These are phyloP conservation scores for Mycena epipterygia DNA, from an alignment of 768 basidiomycete genomes.

Conservation along the genomic window DNA sequence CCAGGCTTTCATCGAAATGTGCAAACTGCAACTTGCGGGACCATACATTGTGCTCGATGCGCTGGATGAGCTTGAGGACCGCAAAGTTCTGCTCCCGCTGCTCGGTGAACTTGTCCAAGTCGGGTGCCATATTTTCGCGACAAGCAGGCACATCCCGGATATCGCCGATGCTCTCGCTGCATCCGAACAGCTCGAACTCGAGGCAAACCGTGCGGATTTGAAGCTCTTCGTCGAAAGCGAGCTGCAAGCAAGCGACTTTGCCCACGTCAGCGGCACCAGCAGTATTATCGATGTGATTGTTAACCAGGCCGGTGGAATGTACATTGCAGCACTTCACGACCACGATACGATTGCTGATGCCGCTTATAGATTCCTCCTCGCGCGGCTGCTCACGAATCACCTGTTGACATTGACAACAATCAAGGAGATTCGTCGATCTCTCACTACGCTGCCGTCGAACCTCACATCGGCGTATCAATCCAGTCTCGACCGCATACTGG, in stretches of 20 bases:
- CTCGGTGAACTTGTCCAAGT: slow-evolving; percentile 15
- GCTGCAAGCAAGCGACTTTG: slow-evolving; percentile 23
- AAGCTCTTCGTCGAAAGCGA: slow-evolving; percentile 23
- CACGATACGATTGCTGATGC: background rate
- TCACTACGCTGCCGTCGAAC: slow-evolving; percentile 18
- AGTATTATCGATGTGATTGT: slow-evolving; percentile 11
- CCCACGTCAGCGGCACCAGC: background rate
- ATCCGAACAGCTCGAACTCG: slow-evolving; percentile 18
- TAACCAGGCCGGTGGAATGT: background rate
- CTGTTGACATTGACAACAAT: slow-evolving; percentile 22
- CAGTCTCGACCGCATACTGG: slow-evolving; percentile 25
- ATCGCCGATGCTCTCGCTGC: slow-evolving; percentile 19
- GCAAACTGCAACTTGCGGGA: background rate
- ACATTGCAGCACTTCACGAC: background rate
- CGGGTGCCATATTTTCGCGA: slow-evolving; percentile 24
- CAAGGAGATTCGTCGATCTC: slow-evolving; percentile 23
- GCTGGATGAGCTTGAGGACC: slow-evolving; percentile 27
- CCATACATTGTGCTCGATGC: slow-evolving; percentile 26
- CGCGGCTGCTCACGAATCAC: slow-evolving; percentile 24
- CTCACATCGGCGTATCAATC: slow-evolving; percentile 27
- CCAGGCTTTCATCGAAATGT: slow-evolving; percentile 20
- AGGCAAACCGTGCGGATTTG: slow-evolving; percentile 22
- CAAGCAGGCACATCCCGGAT: slow-evolving; percentile 28
- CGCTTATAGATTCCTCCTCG: slow-evolving; percentile 24
- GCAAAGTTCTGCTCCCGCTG: slow-evolving; percentile 21